These are phyloP conservation scores for Lactarius pseudohatsudake DNA, from an alignment of 768 basidiomycete genomes.

Conservation along the genomic window DNA sequence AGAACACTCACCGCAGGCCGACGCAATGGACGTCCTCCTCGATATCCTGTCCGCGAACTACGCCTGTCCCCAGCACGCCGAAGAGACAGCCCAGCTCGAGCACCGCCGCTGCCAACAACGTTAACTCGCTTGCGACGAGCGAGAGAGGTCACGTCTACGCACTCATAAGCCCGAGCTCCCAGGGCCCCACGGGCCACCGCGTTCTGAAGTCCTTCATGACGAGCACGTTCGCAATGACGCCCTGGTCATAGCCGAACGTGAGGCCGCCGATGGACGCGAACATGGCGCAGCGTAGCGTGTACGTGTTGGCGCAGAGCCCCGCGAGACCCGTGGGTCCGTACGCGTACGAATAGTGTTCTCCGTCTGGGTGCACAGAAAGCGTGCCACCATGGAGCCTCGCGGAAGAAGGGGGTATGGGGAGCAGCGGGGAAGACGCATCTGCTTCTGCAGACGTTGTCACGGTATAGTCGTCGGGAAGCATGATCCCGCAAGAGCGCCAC, in stretches of 20 bases:
- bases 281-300: constrained; percentile 63
- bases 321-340: constrained; percentile 71
- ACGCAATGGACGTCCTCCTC: constrained; percentile 62
- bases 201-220: constrained; percentile 74
- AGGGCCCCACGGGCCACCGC: constrained; percentile 68
- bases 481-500: not conserved
- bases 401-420: constrained; percentile 2
- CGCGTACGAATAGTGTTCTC: constrained; percentile 54
- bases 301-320: constrained; percentile 64
- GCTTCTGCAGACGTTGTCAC: constrained; percentile 2
- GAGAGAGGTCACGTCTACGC: constrained; percentile 30
- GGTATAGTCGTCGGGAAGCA: constrained; percentile 9
- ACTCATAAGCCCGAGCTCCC: constrained; percentile 82
- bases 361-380: constrained; percentile 25
- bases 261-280: constrained; percentile 78
- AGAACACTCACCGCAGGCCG: constrained; percentile 58
- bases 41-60: constrained; percentile 69
- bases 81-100: constrained; percentile 77
- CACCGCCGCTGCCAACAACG: constrained; percentile 55
- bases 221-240: constrained; percentile 82
- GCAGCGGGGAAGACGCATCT: constrained; percentile 22
- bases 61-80: constrained; percentile 67
- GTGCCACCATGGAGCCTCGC: constrained; percentile 22
- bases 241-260: constrained; percentile 83
- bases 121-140: not conserved